Percentiles rank a stretch among this genome's conserved stretches.
Conservation (phyloP, 768 basidiomycete species). For the Auricularia sp. region DNA sequence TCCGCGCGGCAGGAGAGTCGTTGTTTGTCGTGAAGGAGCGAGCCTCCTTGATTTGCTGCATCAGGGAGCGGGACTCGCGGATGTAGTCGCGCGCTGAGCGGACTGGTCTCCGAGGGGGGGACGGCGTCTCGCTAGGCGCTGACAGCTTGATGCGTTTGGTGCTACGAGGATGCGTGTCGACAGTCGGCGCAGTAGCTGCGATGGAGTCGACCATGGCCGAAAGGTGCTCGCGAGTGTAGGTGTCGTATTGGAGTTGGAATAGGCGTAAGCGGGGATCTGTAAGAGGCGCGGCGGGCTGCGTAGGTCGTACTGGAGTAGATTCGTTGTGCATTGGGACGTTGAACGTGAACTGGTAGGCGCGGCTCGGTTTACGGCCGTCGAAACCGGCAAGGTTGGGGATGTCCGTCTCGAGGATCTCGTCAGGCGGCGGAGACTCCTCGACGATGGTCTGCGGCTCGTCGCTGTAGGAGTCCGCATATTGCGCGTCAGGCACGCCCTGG, state of each 20-base stretch:
- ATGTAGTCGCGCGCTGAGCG: conserved; percentile 52
- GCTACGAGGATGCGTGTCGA: conserved; percentile 52
- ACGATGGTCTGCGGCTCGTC: conserved; percentile 3
- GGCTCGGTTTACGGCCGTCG: conserved; percentile 35
- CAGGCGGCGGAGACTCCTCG: conserved; percentile 13
- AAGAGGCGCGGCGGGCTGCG: conserved; percentile 29
- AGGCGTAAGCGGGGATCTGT: conserved; percentile 74
- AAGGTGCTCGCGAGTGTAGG: conserved; percentile 88
- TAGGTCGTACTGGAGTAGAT: conserved; percentile 13
- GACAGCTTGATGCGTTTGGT: conserved; percentile 75
- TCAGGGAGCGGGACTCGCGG: conserved; percentile 64
- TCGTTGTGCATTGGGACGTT: conserved; percentile 29
- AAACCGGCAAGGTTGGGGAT: conserved; percentile 34
- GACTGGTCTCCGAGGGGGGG: too few species aligned
- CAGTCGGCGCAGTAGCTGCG: conserved; percentile 67
- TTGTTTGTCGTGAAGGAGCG: conserved; percentile 71
- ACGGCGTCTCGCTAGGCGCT: conserved; percentile 42
- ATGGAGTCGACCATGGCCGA: conserved; percentile 92
- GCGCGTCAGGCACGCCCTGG: background rate
- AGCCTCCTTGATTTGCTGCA: conserved; percentile 72
- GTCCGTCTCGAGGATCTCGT: conserved; percentile 42
- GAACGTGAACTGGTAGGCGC: conserved; percentile 68
- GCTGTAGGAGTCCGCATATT: conserved; percentile 9
- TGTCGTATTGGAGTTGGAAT: conserved; percentile 94
- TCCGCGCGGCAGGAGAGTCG: conserved; percentile 12